phyloP scores from a whole-genome alignment of 1,284 basidiomycete genomes.

The Apiotrichum porosum region DNA sequence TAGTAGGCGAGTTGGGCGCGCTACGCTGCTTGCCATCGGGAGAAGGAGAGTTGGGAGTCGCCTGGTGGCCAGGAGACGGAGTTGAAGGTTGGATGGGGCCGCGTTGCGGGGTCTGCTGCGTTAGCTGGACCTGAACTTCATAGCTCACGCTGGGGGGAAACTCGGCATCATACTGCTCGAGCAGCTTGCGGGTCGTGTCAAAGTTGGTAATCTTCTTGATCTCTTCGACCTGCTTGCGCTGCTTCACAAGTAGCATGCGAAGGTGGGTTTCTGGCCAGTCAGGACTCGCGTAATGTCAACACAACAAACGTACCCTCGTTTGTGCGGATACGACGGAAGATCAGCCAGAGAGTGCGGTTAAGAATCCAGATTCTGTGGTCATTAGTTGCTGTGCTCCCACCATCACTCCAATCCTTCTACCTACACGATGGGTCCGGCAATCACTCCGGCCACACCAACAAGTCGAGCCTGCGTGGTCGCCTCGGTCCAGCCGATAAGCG shows the following conservation, averaged over 20 bases:
- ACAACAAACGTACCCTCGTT: slow-evolving; percentile 64
- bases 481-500: slow-evolving; percentile 36
- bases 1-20: too few relatives aligned
- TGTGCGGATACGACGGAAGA: slow-evolving; percentile 78
- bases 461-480: slow-evolving; percentile 52
- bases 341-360: slow-evolving; percentile 75
- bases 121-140: slow-evolving; percentile 22
- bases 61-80: too few relatives aligned
- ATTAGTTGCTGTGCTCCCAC: too few relatives aligned
- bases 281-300: not conserved
- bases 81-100: too few relatives aligned
- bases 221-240: slow-evolving; percentile 84
- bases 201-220: slow-evolving; percentile 97
- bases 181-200: slow-evolving; percentile 80
- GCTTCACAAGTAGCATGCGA: slow-evolving; percentile 67
- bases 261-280: slow-evolving; percentile 66
- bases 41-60: too few relatives aligned
- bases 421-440: slow-evolving; percentile 74
- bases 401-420: slow-evolving; percentile 37
- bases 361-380: slow-evolving; percentile 72
- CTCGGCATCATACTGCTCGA: slow-evolving; percentile 80
- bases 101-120: not conserved
- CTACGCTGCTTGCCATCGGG: too few relatives aligned
- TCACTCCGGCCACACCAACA: slow-evolving; percentile 55
- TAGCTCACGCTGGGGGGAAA: slow-evolving; percentile 13